phyloP scores from a whole-genome alignment of 2,329 filamentous ascomycete genomes.

The Acarospora socialis region DNA sequence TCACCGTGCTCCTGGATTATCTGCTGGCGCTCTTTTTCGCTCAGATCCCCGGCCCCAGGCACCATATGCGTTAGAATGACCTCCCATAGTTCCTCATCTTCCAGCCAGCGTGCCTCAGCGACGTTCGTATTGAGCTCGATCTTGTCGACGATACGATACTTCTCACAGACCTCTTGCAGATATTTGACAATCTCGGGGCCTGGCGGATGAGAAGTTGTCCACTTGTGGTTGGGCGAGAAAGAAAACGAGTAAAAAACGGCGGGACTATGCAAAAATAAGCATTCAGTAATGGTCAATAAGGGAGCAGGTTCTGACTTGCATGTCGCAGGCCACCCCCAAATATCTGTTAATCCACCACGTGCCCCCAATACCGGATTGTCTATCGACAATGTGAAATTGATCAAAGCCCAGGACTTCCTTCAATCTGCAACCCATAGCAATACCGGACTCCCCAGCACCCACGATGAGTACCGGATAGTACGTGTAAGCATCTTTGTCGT shows the following conservation, averaged over 20 bases:
- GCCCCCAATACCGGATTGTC: constrained; percentile 43
- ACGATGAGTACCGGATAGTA: constrained; percentile 41
- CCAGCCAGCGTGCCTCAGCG: constrained; percentile 37
- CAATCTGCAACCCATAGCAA: constrained; percentile 45
- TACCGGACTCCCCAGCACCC: constrained; percentile 48
- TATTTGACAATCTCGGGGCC: constrained; percentile 39
- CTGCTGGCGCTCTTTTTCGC: constrained; percentile 31
- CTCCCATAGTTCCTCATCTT: constrained; percentile 41
- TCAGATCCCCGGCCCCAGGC: constrained; percentile 40
- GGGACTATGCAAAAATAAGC: constrained; percentile 31
- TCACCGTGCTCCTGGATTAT: constrained; percentile 31
- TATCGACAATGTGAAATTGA: constrained; percentile 48
- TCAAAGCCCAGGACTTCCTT: constrained; percentile 43
- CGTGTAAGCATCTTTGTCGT: constrained; percentile 26
- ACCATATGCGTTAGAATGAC: constrained; percentile 36
- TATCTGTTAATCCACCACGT: constrained; percentile 53
- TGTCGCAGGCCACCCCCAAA: constrained; percentile 43
- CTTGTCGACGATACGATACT: constrained; percentile 40
- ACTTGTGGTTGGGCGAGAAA: constrained; percentile 38
- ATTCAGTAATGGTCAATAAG: neutral
- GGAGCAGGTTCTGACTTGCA: constrained; percentile 30
- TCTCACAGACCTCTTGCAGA: constrained; percentile 37
- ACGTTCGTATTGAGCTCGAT: constrained; percentile 45
- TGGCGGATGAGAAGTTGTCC: constrained; percentile 35
- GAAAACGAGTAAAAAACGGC: constrained; percentile 43